Evolutionary conservation across 179 eudicot species (phyloP), one percentile per base, ranked within the genome.

Genomic region (Gypsophila paniculata): DNA sequence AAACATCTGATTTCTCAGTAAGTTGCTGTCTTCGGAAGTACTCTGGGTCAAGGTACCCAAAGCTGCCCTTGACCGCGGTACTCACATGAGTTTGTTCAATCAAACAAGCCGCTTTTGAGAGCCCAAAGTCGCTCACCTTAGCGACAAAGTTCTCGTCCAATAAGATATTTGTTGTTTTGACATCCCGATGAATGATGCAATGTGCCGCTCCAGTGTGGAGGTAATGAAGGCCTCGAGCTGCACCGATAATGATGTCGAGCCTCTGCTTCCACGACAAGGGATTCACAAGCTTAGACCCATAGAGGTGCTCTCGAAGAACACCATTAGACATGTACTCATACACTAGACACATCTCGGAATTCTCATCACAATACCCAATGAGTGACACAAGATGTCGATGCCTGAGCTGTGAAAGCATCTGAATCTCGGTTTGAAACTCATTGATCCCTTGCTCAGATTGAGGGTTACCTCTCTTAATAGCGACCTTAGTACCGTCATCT

Each of bases 241-340:
- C 78, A 2, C 97, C 96, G 0, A 94, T 91, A 76, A 97, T 89
- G 6, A 94, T 90, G 57, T 94, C 97, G 0, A 94, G 93, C 67
- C 97, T 68, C 46, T 91, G 90, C 58, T 89, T 82, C 97, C 99
- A 94, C 3, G 89, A 19, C 52, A 94, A 29, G 36, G 86, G 81
- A 49, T 54, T 44, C 8, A 67, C 65, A 9, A 75, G 74, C 53
- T 72, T 77, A 4, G 86, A 42, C 19, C 92, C 88, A 19, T 94
- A 94, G 2, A 94, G 74, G 74, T 94, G 99, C 75, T 94, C 97
- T 7, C 97, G 89, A 39, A 94, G 87, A 8, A 93, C 96, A 4
- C 99, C 99, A 55, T 90, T 83, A 5, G 87, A 81, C 99, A 94
- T 88, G 82, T 82, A 94, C 84, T 94, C 97, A 17, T 94, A 94